A percentile compares a stretch with the other conserved stretches of the same genome.
These are phyloP conservation scores for Termitomyces sp. DNA, from an alignment of 768 basidiomycete genomes.

Conservation along the genomic window DNA sequence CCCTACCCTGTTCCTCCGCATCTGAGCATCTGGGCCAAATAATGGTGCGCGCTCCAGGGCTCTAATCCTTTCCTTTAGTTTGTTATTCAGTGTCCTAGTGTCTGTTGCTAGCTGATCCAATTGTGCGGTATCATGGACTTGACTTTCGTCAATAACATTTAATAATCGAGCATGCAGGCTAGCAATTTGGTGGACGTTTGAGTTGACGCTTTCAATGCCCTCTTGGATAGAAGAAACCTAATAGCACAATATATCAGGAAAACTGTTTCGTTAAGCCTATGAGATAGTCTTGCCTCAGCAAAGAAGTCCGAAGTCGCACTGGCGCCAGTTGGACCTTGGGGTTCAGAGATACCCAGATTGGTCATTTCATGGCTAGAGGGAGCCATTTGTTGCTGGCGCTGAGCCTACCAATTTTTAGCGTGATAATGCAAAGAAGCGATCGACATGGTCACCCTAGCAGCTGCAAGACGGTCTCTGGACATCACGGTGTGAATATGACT, in stretches of 20 bases:
- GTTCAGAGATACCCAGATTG: slow-evolving; percentile 15
- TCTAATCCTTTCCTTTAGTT: slow-evolving; percentile 56
- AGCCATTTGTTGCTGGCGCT: slow-evolving; percentile 22
- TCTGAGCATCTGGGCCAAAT: slow-evolving; percentile 25
- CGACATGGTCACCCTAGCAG: slow-evolving; percentile 25
- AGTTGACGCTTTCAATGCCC: slow-evolving; percentile 30
- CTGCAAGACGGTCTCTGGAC: slow-evolving; percentile 33
- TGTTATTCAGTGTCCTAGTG: slow-evolving; percentile 52
- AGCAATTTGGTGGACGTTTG: slow-evolving; percentile 31
- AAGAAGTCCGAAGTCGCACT: slow-evolving; percentile 25
- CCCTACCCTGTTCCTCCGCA: slow-evolving; percentile 34
- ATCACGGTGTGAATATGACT: slow-evolving; percentile 15
- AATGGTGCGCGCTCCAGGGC: slow-evolving; percentile 33
- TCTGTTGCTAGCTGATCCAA: slow-evolving; percentile 56
- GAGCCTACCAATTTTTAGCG: slow-evolving; percentile 20
- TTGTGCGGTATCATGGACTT: slow-evolving; percentile 23
- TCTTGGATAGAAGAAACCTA: slow-evolving; percentile 38
- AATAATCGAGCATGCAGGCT: slow-evolving; percentile 32
- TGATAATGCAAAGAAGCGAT: not conserved
- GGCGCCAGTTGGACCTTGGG: slow-evolving; percentile 10
- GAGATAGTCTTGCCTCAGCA: slow-evolving; percentile 23
- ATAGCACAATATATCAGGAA: not conserved
- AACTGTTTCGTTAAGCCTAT: not conserved
- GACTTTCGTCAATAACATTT: slow-evolving; percentile 26
- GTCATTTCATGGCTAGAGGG: slow-evolving; percentile 24